Percentiles rank a stretch among this genome's conserved stretches.
Evolutionary conservation across 2,329 filamentous ascomycete genomes (phyloP).

Genomic region (Samsoniella hepiali): DNA sequence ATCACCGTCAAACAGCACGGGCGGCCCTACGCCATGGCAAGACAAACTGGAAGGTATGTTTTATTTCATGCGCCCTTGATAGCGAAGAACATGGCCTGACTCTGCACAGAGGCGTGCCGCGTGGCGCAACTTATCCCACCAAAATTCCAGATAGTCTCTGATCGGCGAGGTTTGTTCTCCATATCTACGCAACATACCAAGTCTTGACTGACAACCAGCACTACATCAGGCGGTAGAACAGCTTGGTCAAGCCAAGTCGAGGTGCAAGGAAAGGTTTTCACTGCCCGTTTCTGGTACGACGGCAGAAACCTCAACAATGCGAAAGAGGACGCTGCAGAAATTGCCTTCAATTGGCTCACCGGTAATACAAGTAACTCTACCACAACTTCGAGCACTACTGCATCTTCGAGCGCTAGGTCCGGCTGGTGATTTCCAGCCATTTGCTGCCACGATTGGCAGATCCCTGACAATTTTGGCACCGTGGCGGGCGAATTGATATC

Average conservation of each 20-base stretch:
- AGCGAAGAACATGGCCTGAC: constrained; percentile 29
- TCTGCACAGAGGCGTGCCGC: constrained; percentile 50
- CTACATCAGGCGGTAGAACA: constrained; percentile 70
- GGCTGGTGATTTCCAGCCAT: background rate
- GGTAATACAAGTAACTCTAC: constrained; percentile 11
- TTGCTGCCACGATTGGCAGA: background rate
- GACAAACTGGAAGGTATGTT: constrained; percentile 48
- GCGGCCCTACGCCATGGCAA: constrained; percentile 40
- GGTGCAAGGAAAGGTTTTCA: constrained; percentile 61
- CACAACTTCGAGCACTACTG: background rate
- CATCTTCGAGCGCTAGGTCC: background rate
- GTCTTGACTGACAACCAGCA: constrained; percentile 20
- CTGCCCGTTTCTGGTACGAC: constrained; percentile 89
- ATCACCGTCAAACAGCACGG: constrained; percentile 20
- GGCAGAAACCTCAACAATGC: constrained; percentile 84
- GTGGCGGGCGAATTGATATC: background rate
- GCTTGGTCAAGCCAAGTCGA: constrained; percentile 83
- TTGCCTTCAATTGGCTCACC: constrained; percentile 61
- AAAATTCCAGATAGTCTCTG: constrained; percentile 64
- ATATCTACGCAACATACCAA: background rate
- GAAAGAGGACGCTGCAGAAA: constrained; percentile 86
- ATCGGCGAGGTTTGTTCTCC: constrained; percentile 57
- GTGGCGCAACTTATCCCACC: constrained; percentile 48
- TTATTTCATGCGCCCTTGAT: constrained; percentile 25
- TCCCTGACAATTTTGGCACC: background rate